Evolutionary conservation across 2,329 filamentous ascomycete genomes (phyloP).

Genomic region (Pseudogymnoascus sp.): DNA sequence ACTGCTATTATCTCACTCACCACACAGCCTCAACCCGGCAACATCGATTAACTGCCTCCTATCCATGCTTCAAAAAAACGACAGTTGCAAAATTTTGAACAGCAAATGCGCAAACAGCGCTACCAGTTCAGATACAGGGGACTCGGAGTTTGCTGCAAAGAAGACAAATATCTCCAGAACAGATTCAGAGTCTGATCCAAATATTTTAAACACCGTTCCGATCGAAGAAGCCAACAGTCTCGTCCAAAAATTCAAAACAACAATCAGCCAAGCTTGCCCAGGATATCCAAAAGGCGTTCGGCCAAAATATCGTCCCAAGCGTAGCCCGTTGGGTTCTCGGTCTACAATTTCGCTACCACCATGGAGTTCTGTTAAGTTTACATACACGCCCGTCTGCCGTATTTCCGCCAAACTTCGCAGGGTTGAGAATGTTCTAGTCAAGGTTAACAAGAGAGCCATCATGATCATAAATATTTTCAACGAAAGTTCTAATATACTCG

Average conservation of each 20-base stretch:
- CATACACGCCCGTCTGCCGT: not conserved
- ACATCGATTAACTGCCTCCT: not conserved
- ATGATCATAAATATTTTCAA: not conserved
- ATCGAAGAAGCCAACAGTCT: not conserved
- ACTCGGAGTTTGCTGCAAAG: not conserved
- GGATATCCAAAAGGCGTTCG: not conserved
- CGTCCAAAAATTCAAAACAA: not conserved
- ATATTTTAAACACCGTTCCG: not conserved
- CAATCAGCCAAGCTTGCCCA: not conserved
- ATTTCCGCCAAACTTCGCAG: not conserved
- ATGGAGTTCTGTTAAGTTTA: not conserved
- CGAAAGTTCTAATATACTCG: not conserved
- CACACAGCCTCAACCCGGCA: not conserved
- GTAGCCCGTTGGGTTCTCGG: not conserved
- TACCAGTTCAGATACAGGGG: not conserved
- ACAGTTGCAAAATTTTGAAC: not conserved
- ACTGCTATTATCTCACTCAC: not conserved
- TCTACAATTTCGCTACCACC: not conserved
- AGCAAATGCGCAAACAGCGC: not conserved
- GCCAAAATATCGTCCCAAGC: not conserved
- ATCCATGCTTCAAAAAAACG: not conserved
- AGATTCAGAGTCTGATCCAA: not conserved
- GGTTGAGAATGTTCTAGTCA: not conserved
- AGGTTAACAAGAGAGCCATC: not conserved
- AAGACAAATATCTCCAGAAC: not conserved